Conservation (phyloP, 129 eudicot genomes). For the Smallanthus sonchifolius region DNA sequence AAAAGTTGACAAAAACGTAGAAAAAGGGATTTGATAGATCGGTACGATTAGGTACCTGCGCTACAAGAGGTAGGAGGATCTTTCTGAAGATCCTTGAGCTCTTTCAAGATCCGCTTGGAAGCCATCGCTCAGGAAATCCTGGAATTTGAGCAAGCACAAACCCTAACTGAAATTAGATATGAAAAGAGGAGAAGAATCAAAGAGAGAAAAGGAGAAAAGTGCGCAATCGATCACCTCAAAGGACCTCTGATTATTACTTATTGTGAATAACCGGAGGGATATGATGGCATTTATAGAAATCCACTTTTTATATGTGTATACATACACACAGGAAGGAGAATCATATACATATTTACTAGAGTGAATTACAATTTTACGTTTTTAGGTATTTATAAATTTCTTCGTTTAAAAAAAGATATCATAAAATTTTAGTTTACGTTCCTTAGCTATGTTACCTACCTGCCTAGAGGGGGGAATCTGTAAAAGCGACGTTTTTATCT, state of each 20-base stretch:
- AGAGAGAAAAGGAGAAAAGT: not conserved
- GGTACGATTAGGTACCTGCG: slow-evolving; percentile 39
- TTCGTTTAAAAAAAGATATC: no score
- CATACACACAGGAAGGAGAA: no score
- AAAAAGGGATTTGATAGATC: not conserved
- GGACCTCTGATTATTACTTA: slow-evolving; percentile 23
- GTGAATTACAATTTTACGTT: no score
- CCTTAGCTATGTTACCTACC: no score
- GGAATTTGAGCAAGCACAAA: slow-evolving; percentile 18
- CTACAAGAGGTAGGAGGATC: slow-evolving; percentile 84
- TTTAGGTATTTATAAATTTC: no score
- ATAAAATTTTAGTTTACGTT: no score
- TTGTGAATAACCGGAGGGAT: slow-evolving; percentile 9
- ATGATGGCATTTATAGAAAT: slow-evolving; percentile 2
- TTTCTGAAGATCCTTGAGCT: slow-evolving; percentile 71
- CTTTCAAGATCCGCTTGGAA: slow-evolving; percentile 71
- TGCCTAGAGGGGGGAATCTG: no score
- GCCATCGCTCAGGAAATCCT: slow-evolving; percentile 50
- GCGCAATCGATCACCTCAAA: slow-evolving; percentile 18
- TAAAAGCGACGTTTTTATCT: no score
- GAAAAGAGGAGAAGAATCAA: not conserved
- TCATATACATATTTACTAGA: no score
- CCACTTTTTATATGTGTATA: not conserved
- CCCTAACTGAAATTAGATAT: slow-evolving; percentile 28
- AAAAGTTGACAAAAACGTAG: not conserved